These are phyloP conservation scores for Aristolochia contorta DNA, from an alignment of 164 flowering plant species.

Conservation along the genomic window DNA sequence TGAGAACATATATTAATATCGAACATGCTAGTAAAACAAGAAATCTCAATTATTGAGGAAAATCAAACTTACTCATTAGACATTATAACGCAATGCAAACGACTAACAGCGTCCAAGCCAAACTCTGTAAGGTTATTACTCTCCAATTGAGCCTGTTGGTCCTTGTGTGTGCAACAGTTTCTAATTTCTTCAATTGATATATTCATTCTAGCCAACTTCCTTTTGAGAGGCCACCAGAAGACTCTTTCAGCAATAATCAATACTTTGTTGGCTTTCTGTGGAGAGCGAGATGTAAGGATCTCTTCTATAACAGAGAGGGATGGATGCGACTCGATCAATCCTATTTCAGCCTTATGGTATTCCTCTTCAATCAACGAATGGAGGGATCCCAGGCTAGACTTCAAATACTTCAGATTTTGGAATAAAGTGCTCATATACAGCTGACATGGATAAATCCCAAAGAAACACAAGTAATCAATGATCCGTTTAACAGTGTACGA, in stretches of 20 bases:
- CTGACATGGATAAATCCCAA: constrained; percentile 37
- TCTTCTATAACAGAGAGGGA: constrained; percentile 31
- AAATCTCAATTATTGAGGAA: not conserved
- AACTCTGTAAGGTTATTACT: constrained; percentile 1
- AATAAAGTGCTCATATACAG: constrained; percentile 30
- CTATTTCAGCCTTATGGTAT: constrained; percentile 18
- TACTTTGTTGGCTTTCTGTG: constrained; percentile 19
- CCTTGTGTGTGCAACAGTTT: constrained; percentile 1
- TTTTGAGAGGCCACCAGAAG: constrained; percentile 45
- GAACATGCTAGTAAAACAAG: not conserved
- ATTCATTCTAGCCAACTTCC: constrained; percentile 33
- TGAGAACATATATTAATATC: too few relatives aligned
- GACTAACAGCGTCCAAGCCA: constrained; percentile 11
- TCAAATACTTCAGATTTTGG: constrained; percentile 22
- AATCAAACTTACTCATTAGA: constrained; percentile 31
- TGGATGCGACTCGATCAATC: constrained; percentile 41
- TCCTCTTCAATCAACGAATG: constrained; percentile 31
- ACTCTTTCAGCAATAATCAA: constrained; percentile 41
- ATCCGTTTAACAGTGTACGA: constrained; percentile 47
- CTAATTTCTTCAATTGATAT: constrained; percentile 27
- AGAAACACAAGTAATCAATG: constrained; percentile 45
- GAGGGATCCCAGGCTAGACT: constrained; percentile 24
- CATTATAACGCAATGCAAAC: constrained; percentile 32
- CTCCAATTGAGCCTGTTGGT: constrained; percentile 13
- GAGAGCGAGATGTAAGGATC: constrained; percentile 25